Percentiles rank a stretch among this genome's conserved stretches.
These are phyloP conservation scores for Colletotrichum cuscutae DNA, from an alignment of 2,329 filamentous ascomycete genomes.

Conservation along the genomic window DNA sequence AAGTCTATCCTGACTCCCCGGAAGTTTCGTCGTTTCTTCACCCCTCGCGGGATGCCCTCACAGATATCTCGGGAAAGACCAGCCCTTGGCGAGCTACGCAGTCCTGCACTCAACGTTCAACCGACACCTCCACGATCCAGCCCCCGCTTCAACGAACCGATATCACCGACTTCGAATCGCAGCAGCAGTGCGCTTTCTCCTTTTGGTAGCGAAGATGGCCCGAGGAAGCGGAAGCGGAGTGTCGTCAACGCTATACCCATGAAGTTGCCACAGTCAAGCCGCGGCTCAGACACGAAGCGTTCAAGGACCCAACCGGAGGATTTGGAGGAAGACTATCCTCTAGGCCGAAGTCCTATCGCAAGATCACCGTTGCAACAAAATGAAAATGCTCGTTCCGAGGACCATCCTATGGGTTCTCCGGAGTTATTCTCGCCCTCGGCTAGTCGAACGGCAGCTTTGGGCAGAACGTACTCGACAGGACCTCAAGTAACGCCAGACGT, in stretches of 20 bases:
- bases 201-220: slow-evolving; percentile 26
- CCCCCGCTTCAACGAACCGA: neutral
- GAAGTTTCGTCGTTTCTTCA: slow-evolving; percentile 65
- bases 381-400: slow-evolving; percentile 10
- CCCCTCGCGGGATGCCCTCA: slow-evolving; percentile 55
- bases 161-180: slow-evolving; percentile 19
- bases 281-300: slow-evolving; percentile 15
- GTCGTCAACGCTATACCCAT: slow-evolving; percentile 28
- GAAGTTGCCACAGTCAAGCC: slow-evolving; percentile 25
- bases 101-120: slow-evolving; percentile 47
- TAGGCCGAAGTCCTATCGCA: slow-evolving; percentile 21
- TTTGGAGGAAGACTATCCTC: slow-evolving; percentile 14
- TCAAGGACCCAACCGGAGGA: slow-evolving; percentile 16
- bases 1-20: slow-evolving; percentile 64
- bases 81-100: slow-evolving; percentile 53
- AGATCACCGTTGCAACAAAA: neutral
- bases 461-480: slow-evolving; percentile 1
- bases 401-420: slow-evolving; percentile 14
- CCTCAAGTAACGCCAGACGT: slow-evolving; percentile 21
- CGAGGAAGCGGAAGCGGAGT: slow-evolving; percentile 35
- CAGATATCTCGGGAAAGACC: slow-evolving; percentile 50
- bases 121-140: slow-evolving; percentile 31
- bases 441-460: neutral
- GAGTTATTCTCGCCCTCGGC: slow-evolving; percentile 16
- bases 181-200: slow-evolving; percentile 18